Conservation (phyloP, 768 basidiomycete species). For the Hemileccinum impolitum region DNA sequence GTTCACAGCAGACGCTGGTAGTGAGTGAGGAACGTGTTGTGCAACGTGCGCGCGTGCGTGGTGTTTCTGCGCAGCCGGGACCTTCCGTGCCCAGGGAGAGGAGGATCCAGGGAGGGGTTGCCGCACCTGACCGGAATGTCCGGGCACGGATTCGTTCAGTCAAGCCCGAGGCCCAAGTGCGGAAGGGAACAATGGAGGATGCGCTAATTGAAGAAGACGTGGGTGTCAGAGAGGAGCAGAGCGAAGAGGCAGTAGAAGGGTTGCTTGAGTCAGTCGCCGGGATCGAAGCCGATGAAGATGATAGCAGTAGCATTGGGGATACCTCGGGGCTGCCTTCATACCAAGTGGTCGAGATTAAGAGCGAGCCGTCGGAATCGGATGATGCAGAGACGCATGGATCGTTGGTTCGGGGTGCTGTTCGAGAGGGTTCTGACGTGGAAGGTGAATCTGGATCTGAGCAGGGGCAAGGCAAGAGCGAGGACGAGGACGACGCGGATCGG, state of each 20-base stretch:
- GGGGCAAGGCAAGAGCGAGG: background rate
- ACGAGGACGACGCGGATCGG: slow-evolving; percentile 8
- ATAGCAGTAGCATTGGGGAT: background rate
- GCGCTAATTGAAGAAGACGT: slow-evolving; percentile 11
- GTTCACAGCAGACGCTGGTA: slow-evolving; percentile 11
- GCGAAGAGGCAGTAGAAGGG: slow-evolving; percentile 23
- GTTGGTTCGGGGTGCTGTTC: slow-evolving; percentile 4
- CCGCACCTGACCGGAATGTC: background rate
- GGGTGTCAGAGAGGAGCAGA: slow-evolving; percentile 5
- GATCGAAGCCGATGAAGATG: background rate
- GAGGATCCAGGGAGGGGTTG: background rate
- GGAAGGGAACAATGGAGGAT: background rate
- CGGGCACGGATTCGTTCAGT: slow-evolving; percentile 4
- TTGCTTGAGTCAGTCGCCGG: slow-evolving; percentile 12
- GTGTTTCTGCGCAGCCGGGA: slow-evolving; percentile 12
- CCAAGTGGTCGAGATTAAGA: slow-evolving; percentile 8
- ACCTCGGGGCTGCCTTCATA: slow-evolving; percentile 1
- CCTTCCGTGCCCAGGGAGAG: slow-evolving; percentile 2
- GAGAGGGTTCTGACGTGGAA: background rate
- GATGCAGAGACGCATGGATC: slow-evolving; percentile 26
- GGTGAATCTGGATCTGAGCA: background rate
- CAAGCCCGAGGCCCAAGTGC: slow-evolving; percentile 6
- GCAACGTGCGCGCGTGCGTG: slow-evolving; percentile 7
- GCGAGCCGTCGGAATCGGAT: slow-evolving; percentile 26
- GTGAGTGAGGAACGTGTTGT: background rate